Base-by-base conservation (phyloP, 2,329 filamentous ascomycete genomes). In the Xylaria polymorpha region DNA sequence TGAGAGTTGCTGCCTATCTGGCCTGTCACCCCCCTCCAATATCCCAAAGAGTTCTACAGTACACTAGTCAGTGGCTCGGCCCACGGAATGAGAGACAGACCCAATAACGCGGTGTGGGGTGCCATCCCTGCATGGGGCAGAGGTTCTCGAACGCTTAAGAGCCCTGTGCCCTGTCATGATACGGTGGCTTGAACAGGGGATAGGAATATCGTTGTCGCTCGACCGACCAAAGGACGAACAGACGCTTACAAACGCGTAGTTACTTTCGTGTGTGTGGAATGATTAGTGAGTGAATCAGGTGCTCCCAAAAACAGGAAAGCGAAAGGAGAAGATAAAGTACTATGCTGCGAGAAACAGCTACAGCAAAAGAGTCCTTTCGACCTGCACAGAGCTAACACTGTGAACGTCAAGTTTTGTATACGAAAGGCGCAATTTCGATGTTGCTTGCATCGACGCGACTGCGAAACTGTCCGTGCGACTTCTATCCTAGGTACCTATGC, bases 131-230 rank as follows among this genome's bases (percentile, higher is more conserved):
- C 50, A 55, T 48, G 51, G 25, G 46, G 58, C 51, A 61, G 29
- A 59, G 29, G 63, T 69, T 69, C 58, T 69, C 67, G 63, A 69
- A 69, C 63, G 63, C 53, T 53, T 62, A 58, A 48, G 50, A 58
- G 43, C 56, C 58, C 58, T 67, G 57, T 58, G 29, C 32, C 41
- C 41, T 48, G 39, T 4, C 56, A 43, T 62, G 51, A 58, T 58
- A 53, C 25, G 25, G 32, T 63, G 29, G 44, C 44, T 63, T 67
- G 59, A 44, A 46, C 60, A 58, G 65, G 64, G 60, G 39, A n/a
- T 10, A 55, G 6, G 20, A 43, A 15, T 63, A 32, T 53, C 57
- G 43, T 10, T 53, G 48, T 44, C 55, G 29, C 53, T 39, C 20
- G 6, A 39, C 44, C 18, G 55, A 53, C 39, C 29, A 48, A 59